Conservation (phyloP, 1,284 basidiomycete genomes). For the Rhodotorula sp. region DNA sequence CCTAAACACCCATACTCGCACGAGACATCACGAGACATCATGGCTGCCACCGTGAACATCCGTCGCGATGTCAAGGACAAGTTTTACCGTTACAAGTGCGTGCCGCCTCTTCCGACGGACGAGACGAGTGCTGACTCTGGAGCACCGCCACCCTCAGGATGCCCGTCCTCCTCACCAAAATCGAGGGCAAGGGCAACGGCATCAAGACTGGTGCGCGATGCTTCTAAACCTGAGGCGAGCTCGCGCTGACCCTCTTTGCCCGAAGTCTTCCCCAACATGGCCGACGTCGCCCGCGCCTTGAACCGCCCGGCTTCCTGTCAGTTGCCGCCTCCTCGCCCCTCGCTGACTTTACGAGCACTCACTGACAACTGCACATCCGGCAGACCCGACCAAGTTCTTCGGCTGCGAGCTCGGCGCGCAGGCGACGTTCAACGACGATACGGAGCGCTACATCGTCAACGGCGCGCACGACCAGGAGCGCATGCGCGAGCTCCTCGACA, state of each 20-base stretch:
- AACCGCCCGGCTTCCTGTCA: conserved; percentile 82
- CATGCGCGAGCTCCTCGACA: conserved; percentile 92
- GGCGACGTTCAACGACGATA: conserved; percentile 93
- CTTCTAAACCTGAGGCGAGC: background rate
- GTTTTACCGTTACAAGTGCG: conserved; percentile 58
- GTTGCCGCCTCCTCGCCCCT: conserved; percentile 31
- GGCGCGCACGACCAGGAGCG: conserved; percentile 91
- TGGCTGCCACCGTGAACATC: conserved; percentile 71
- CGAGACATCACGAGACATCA: too few relatives aligned
- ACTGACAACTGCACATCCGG: background rate
- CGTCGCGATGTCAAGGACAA: conserved; percentile 92
- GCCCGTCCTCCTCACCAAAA: conserved; percentile 93
- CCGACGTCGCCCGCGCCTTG: conserved; percentile 93
- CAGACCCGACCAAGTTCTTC: conserved; percentile 98
- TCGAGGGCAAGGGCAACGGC: conserved; percentile 98
- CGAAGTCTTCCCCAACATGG: conserved; percentile 90
- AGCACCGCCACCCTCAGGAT: conserved; percentile 62
- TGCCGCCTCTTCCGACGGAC: background rate
- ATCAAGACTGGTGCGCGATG: conserved; percentile 74
- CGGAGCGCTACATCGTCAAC: conserved; percentile 98
- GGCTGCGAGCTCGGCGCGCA: conserved; percentile 98
- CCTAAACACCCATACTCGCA: background rate
- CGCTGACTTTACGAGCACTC: background rate
- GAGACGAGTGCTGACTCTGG: background rate
- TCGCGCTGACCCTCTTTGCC: background rate